Evolutionary conservation across 257 asterid species (phyloP).

Genomic region (Fraxinus quadrangulata): DNA sequence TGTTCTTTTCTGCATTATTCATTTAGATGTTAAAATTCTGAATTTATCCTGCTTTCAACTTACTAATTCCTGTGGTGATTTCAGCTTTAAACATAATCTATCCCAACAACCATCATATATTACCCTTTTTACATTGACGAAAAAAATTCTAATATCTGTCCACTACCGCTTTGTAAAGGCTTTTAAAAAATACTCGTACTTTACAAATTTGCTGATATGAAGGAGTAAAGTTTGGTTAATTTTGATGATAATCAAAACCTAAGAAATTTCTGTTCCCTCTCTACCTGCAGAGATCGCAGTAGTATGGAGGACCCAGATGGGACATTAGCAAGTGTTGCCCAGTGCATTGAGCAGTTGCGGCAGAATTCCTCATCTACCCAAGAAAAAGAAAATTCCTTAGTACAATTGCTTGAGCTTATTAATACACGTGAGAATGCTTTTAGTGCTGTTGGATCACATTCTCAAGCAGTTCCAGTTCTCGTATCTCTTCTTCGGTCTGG

Average conservation of each 20-base stretch:
- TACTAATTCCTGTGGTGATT: neutral
- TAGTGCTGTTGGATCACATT: constrained; percentile 96
- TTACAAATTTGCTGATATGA: neutral
- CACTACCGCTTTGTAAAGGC: neutral
- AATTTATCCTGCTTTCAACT: neutral
- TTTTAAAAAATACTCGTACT: constrained; percentile 3
- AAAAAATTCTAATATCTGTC: neutral
- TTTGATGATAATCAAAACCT: constrained; percentile 19
- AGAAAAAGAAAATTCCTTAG: constrained; percentile 79
- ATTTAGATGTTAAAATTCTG: neutral
- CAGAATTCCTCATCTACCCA: constrained; percentile 80
- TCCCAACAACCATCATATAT: neutral
- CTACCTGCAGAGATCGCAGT: constrained; percentile 75
- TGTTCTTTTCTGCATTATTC: neutral
- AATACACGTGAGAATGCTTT: constrained; percentile 86
- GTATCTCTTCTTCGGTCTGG: constrained; percentile 98
- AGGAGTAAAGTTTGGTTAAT: constrained; percentile 21
- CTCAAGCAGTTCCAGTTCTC: constrained; percentile 99
- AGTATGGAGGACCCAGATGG: constrained; percentile 99
- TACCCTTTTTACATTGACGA: neutral
- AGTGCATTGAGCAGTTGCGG: constrained; percentile 90
- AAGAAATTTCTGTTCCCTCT: constrained; percentile 6
- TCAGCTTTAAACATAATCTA: neutral
- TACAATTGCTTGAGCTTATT: constrained; percentile 78
- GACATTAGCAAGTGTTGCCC: constrained; percentile 96